These are phyloP conservation scores for Truncatella angustata DNA, from an alignment of 2,329 filamentous ascomycete species.

Conservation along the genomic window DNA sequence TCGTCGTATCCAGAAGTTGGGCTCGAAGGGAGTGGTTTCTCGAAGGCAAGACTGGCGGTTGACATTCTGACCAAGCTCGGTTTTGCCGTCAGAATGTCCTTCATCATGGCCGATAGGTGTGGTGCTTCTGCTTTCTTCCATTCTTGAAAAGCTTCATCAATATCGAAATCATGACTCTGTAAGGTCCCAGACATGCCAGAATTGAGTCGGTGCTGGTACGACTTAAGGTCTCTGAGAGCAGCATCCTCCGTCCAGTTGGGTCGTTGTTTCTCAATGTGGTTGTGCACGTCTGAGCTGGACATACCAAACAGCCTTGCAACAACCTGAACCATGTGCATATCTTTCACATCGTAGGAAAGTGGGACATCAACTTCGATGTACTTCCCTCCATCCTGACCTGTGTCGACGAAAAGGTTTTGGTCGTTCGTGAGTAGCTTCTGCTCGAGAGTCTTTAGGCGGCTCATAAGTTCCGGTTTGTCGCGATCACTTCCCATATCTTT, in stretches of 20 bases:
- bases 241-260: conserved; percentile 87
- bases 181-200: conserved; percentile 76
- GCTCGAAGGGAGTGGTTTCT: conserved; percentile 59
- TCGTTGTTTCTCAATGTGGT: conserved; percentile 80
- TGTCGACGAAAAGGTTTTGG: conserved; percentile 73
- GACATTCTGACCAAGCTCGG: conserved; percentile 81
- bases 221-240: conserved; percentile 86
- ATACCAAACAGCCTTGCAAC: conserved; percentile 86
- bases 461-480: conserved; percentile 81
- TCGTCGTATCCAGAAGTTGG: conserved; percentile 45
- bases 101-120: conserved; percentile 89
- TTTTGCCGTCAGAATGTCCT: conserved; percentile 82
- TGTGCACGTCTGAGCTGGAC: conserved; percentile 75
- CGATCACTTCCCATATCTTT: conserved; percentile 82
- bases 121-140: conserved; percentile 91
- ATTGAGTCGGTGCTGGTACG: conserved; percentile 86
- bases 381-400: conserved; percentile 56
- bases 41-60: conserved; percentile 45
- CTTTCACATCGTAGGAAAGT: conserved; percentile 87
- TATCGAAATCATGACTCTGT: conserved; percentile 81
- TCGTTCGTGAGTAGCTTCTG: conserved; percentile 93
- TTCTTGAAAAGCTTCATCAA: conserved; percentile 80
- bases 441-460: conserved; percentile 76
- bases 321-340: conserved; percentile 90
- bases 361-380: conserved; percentile 81